phyloP scores from a whole-genome alignment of 805 yeast genomes.

The Zygosaccharomyces lentus region DNA sequence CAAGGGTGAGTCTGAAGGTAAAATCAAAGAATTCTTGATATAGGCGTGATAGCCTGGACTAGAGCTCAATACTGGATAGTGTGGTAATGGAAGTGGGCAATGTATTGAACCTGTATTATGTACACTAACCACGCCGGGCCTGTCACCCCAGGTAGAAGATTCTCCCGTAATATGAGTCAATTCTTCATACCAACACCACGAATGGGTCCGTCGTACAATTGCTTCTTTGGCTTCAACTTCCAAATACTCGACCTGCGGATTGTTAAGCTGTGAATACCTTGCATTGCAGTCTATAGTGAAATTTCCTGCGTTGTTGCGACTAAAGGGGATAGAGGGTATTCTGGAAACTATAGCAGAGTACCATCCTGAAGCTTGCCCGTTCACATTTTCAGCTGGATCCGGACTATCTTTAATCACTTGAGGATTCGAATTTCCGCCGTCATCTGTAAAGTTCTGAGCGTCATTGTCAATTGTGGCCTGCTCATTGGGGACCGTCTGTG shows the following conservation, averaged over 20 bases:
- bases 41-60: conserved; percentile 22
- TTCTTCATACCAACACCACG: conserved; percentile 36
- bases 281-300: conserved; percentile 18
- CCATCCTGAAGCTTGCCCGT: conserved; percentile 14
- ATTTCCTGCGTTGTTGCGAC: conserved; percentile 5
- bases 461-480: not conserved
- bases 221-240: conserved; percentile 26
- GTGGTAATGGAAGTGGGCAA: conserved; percentile 28
- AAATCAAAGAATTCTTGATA: conserved; percentile 28
- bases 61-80: conserved; percentile 19
- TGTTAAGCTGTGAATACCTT: conserved; percentile 27
- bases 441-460: not conserved
- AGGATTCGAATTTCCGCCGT: not conserved
- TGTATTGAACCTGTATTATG: conserved; percentile 29
- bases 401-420: not conserved
- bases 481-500: not conserved
- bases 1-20: conserved; percentile 30
- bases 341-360: conserved; percentile 13
- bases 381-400: not conserved
- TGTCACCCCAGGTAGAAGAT: conserved; percentile 12
- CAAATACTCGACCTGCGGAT: conserved; percentile 25
- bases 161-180: conserved; percentile 15
- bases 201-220: conserved; percentile 18
- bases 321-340: conserved; percentile 14
- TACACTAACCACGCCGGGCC: conserved; percentile 28